Evolutionary conservation across 2,329 filamentous ascomycete genomes (phyloP).

Genomic region (Alternaria incomplexa): DNA sequence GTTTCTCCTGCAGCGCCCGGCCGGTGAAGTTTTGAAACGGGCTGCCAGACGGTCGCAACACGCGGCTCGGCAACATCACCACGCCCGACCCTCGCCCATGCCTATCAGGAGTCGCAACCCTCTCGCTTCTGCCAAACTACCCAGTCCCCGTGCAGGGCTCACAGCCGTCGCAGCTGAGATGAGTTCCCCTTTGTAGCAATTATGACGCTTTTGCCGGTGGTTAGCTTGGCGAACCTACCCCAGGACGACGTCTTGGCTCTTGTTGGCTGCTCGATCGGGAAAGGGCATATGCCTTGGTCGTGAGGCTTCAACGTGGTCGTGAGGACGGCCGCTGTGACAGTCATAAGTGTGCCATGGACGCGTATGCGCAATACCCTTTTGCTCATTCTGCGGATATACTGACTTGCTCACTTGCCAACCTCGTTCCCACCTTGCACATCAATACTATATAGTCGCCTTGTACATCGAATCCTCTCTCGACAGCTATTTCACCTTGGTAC

Average conservation of each 20-base stretch:
- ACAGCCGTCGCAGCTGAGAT: not conserved
- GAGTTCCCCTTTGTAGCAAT: not conserved
- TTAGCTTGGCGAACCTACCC: not conserved
- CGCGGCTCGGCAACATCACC: not conserved
- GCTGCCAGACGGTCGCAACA: not conserved
- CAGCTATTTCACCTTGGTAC: not conserved
- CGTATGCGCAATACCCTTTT: conserved; percentile 6
- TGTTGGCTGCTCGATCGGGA: not conserved
- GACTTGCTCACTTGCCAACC: not conserved
- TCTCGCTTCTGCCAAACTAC: not conserved
- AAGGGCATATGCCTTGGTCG: not conserved
- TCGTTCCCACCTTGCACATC: conserved; percentile 10
- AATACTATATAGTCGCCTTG: conserved; percentile 1
- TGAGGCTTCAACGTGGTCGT: conserved; percentile 5
- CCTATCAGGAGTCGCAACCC: not conserved
- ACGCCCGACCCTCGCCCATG: not conserved
- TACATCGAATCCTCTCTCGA: not conserved
- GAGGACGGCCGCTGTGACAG: not conserved
- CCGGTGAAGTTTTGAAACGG: not conserved
- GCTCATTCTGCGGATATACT: conserved; percentile 3
- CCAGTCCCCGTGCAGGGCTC: not conserved
- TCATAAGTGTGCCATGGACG: conserved; percentile 9
- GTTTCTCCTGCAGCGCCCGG: not conserved
- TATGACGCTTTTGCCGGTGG: not conserved
- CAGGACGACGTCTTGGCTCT: not conserved